Evolutionary conservation across 371 early-diverging fungal species (phyloP).

Genomic region (Rozella allomycis): DNA sequence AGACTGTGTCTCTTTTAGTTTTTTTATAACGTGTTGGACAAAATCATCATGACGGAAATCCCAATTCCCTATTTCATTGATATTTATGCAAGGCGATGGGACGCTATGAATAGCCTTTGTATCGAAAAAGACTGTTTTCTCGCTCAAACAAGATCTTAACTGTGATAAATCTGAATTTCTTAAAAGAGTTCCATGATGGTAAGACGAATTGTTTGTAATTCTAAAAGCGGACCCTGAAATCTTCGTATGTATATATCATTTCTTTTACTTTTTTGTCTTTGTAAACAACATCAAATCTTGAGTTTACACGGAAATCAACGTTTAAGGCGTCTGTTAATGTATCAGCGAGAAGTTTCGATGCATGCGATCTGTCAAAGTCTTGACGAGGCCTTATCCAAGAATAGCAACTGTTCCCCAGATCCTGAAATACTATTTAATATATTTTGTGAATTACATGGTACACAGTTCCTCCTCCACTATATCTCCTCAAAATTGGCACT

Average conservation of each 20-base stretch:
- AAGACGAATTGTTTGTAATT: constrained; percentile 52
- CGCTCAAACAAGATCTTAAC: constrained; percentile 32
- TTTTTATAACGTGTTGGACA: too few relatives aligned
- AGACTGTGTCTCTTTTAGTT: too few relatives aligned
- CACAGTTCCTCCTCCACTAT: constrained; percentile 88
- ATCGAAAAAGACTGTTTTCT: too few relatives aligned
- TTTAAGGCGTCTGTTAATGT: constrained; percentile 68
- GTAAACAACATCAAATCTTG: neutral
- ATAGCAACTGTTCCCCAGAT: constrained; percentile 85
- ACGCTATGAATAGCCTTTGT: too few relatives aligned
- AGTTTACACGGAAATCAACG: constrained; percentile 25
- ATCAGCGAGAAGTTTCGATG: constrained; percentile 43
- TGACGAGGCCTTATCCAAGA: constrained; percentile 74
- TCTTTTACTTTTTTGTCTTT: constrained; percentile 1
- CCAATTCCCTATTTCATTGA: too few relatives aligned
- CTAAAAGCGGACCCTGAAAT: constrained; percentile 89
- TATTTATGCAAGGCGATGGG: too few relatives aligned
- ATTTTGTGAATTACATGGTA: constrained; percentile 48
- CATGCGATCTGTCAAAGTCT: constrained; percentile 47
- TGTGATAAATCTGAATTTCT: constrained; percentile 56
- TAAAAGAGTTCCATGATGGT: constrained; percentile 95
- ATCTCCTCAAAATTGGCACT: constrained; percentile 62
- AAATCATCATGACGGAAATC: too few relatives aligned
- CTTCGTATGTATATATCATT: constrained; percentile 8
- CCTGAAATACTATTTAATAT: constrained; percentile 19